phyloP scores from a whole-genome alignment of 441 rosid species.

The Eruca vesicaria region DNA sequence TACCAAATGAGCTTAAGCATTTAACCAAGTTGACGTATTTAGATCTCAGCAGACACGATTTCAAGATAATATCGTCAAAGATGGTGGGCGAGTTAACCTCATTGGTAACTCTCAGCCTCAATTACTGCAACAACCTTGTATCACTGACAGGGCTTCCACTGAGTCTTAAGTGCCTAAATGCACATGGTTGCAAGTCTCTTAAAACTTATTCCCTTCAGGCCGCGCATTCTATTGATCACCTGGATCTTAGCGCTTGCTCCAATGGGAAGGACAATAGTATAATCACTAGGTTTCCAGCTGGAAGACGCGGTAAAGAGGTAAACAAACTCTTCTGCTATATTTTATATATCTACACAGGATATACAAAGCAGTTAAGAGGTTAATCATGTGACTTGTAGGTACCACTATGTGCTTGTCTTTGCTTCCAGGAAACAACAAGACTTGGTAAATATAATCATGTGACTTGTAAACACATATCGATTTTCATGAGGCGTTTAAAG shows the following conservation, averaged over 20 bases:
- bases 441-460: background rate
- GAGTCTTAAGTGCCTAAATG: background rate
- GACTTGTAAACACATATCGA: background rate
- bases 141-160: constrained; percentile 39
- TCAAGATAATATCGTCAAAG: background rate
- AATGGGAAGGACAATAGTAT: background rate
- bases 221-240: background rate
- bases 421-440: background rate
- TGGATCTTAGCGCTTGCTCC: background rate
- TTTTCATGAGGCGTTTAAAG: background rate
- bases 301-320: background rate
- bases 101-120: constrained; percentile 27
- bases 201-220: background rate
- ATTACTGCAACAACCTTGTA: constrained; percentile 30
- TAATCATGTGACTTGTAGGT: background rate
- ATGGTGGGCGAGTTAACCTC: background rate
- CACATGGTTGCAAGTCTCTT: constrained; percentile 33
- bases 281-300: background rate
- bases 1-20: constrained; percentile 32
- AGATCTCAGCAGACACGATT: constrained; percentile 32
- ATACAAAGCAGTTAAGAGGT: background rate
- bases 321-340: background rate
- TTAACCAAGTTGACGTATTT: constrained; percentile 29
- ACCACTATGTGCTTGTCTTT: background rate
- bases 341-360: background rate